Conservation (phyloP, 345 rosid genomes). For the Balakata baccata region DNA sequence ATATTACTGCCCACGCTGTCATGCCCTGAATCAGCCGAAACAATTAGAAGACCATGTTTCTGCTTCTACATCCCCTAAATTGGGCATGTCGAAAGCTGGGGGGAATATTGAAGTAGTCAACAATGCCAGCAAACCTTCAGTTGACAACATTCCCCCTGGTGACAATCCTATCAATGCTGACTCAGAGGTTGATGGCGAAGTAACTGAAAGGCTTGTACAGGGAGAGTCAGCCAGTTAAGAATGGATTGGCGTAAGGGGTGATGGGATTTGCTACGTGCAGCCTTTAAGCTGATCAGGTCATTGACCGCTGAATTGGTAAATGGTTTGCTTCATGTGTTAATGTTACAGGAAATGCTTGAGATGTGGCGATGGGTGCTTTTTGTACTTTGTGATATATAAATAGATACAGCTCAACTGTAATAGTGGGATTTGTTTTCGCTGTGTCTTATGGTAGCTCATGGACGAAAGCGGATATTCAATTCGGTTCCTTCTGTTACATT, state of each 20-base stretch:
- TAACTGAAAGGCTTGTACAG: neutral
- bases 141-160: neutral
- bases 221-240: conserved; percentile 5
- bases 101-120: conserved; percentile 29
- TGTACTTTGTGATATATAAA: neutral
- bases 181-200: conserved; percentile 13
- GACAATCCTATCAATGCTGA: conserved; percentile 1
- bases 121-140: conserved; percentile 10
- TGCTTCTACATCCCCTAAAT: conserved; percentile 29
- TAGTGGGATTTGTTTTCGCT: neutral
- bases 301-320: neutral
- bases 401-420: neutral
- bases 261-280: neutral
- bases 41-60: conserved; percentile 24
- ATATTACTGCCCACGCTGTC: conserved; percentile 90
- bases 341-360: neutral
- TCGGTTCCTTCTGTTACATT: neutral
- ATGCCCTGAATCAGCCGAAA: conserved; percentile 68
- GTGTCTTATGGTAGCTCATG: neutral
- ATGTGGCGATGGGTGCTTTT: neutral
- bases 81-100: conserved; percentile 26
- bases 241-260: neutral
- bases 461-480: neutral
- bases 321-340: neutral
- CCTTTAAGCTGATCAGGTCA: neutral